Conservation (phyloP, 495 filamentous ascomycete species). For the Neurospora intermedia region DNA sequence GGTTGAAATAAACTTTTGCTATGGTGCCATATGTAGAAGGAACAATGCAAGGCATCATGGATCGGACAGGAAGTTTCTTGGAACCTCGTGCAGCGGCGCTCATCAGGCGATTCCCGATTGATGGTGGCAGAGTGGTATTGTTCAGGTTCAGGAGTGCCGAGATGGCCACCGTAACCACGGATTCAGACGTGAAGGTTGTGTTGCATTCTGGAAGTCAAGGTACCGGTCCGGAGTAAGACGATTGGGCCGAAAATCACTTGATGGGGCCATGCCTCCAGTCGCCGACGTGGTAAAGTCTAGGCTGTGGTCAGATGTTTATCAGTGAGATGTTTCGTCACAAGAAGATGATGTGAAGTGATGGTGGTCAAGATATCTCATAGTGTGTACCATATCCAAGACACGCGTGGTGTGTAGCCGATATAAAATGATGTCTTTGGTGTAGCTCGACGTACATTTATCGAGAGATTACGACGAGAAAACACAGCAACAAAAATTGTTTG, state of each 20-base stretch:
- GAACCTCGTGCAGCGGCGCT: not conserved
- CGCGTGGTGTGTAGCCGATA: not conserved
- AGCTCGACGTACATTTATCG: not conserved
- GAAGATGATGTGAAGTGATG: not conserved
- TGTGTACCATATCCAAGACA: not conserved
- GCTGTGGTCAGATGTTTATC: not conserved
- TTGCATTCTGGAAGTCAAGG: not conserved
- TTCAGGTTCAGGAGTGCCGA: not conserved
- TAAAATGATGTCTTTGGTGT: not conserved
- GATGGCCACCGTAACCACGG: not conserved
- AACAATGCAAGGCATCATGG: not conserved
- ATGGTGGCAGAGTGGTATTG: not conserved
- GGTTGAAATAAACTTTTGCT: not conserved
- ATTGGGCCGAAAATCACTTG: not conserved
- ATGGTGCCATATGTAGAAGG: not conserved
- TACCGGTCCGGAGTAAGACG: not conserved
- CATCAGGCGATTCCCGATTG: not conserved
- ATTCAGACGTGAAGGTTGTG: not conserved
- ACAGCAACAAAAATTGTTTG: not conserved
- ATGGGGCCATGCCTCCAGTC: not conserved
- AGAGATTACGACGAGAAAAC: not conserved
- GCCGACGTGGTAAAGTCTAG: not conserved
- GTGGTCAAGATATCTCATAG: not conserved
- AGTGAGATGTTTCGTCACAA: not conserved
- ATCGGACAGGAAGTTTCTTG: not conserved